A percentile compares a stretch with the other conserved stretches of the same genome.
Conservation (phyloP, 2,329 filamentous ascomycete genomes). For the Hymenoscyphus infarciens region DNA sequence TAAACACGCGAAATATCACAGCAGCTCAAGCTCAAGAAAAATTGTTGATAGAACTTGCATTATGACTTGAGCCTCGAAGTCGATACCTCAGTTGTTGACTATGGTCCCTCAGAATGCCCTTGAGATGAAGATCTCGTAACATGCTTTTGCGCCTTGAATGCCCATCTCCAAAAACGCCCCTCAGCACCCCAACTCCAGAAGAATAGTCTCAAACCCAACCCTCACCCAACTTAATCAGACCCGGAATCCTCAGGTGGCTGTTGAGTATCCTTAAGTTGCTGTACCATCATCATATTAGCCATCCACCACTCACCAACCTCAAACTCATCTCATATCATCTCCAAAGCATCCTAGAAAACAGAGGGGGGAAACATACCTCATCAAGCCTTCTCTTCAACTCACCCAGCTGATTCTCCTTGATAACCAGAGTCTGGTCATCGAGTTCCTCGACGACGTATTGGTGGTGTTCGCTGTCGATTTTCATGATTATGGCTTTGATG, state of each 20-base stretch:
- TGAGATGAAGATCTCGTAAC: neutral
- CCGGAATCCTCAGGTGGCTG: slow-evolving; percentile 9
- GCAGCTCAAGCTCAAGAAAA: neutral
- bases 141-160: neutral
- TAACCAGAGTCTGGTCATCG: slow-evolving; percentile 70
- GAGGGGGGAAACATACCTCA: slow-evolving; percentile 46
- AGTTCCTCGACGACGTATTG: slow-evolving; percentile 77
- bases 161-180: neutral
- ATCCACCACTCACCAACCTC: neutral
- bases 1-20: neutral
- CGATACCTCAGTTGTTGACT: neutral
- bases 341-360: neutral
- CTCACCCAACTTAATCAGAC: slow-evolving; percentile 6
- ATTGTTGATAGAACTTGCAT: neutral
- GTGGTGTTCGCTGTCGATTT: slow-evolving; percentile 67
- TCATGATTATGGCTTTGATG: slow-evolving; percentile 80
- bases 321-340: neutral
- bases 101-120: neutral
- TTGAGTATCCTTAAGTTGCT: slow-evolving; percentile 36
- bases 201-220: neutral
- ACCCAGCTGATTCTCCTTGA: slow-evolving; percentile 70
- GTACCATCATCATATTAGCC: neutral
- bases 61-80: neutral
- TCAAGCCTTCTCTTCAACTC: slow-evolving; percentile 67
- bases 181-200: neutral